Percentiles rank a stretch among this genome's conserved stretches.
Evolutionary conservation across 2,329 filamentous ascomycete species (phyloP).

Genomic region (Bipolaris zeicola): DNA sequence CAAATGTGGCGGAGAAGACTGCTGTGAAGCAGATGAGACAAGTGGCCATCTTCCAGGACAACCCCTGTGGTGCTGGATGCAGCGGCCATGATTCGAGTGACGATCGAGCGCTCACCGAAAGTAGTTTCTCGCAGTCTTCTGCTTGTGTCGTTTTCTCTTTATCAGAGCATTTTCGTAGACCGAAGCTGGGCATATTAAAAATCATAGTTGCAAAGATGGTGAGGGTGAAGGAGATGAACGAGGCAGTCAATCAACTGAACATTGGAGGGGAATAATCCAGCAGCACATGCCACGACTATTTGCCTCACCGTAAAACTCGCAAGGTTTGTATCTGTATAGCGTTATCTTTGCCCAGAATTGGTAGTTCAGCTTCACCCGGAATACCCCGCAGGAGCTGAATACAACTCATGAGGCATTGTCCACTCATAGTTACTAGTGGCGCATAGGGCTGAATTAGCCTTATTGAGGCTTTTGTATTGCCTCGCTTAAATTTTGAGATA

Average conservation of each 20-base stretch:
- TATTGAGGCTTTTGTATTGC: not conserved
- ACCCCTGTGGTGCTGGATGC: not conserved
- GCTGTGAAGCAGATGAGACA: conserved; percentile 17
- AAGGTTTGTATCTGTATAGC: too few relatives aligned
- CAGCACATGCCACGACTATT: not conserved
- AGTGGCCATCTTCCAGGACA: not conserved
- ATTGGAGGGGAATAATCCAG: not conserved
- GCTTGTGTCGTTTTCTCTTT: not conserved
- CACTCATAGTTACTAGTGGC: conserved; percentile 24
- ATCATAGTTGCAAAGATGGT: not conserved
- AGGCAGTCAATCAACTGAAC: not conserved
- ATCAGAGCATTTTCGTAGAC: not conserved
- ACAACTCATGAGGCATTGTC: conserved; percentile 8
- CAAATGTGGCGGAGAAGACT: conserved; percentile 27
- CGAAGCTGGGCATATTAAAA: not conserved
- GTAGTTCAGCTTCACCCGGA: not conserved
- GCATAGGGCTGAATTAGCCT: conserved; percentile 23
- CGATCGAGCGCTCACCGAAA: not conserved
- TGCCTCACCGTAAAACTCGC: not conserved
- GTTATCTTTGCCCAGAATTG: not conserved
- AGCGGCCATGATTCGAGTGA: not conserved
- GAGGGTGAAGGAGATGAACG: not conserved
- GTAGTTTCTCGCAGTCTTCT: conserved; percentile 3
- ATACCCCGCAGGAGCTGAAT: conserved; percentile 28
- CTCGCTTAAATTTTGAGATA: conserved; percentile 4